Conservation (phyloP, 2,329 filamentous ascomycete genomes). For the Davidsoniella virescens region DNA sequence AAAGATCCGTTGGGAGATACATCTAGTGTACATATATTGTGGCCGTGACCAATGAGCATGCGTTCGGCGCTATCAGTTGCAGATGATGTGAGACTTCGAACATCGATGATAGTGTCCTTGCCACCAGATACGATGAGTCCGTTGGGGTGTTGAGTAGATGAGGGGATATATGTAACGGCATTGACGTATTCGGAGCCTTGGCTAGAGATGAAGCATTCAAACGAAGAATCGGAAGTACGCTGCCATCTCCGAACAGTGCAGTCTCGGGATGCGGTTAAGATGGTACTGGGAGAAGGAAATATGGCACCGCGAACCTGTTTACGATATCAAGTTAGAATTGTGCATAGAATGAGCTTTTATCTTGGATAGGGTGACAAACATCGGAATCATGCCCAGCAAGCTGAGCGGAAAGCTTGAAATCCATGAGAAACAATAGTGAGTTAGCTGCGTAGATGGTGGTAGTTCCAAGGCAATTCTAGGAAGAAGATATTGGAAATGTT, state of each 20-base stretch:
- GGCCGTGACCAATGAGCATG: conserved; percentile 67
- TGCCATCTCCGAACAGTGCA: conserved; percentile 80
- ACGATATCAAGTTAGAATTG: not conserved
- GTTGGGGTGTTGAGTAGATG: conserved; percentile 51
- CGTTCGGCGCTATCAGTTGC: conserved; percentile 67
- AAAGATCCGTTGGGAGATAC: conserved; percentile 54
- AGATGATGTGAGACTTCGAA: conserved; percentile 52
- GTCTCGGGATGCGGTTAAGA: conserved; percentile 83
- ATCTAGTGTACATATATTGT: conserved; percentile 80
- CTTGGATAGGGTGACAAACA: conserved; percentile 36
- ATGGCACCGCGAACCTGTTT: conserved; percentile 68
- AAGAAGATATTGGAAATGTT: too few relatives aligned
- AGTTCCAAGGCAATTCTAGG: too few relatives aligned
- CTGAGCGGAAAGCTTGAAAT: conserved; percentile 87
- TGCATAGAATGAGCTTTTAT: not conserved
- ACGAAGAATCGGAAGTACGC: conserved; percentile 40
- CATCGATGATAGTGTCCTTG: conserved; percentile 84
- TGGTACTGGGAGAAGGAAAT: conserved; percentile 54
- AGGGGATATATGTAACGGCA: conserved; percentile 58
- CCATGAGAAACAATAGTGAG: not conserved
- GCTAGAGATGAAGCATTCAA: conserved; percentile 61
- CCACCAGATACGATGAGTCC: conserved; percentile 79
- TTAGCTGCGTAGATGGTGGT: too few relatives aligned
- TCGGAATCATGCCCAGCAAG: conserved; percentile 84
- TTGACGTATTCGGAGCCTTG: conserved; percentile 81